phyloP scores from a whole-genome alignment of 805 yeast genomes.

The Myxozyma udenii region DNA sequence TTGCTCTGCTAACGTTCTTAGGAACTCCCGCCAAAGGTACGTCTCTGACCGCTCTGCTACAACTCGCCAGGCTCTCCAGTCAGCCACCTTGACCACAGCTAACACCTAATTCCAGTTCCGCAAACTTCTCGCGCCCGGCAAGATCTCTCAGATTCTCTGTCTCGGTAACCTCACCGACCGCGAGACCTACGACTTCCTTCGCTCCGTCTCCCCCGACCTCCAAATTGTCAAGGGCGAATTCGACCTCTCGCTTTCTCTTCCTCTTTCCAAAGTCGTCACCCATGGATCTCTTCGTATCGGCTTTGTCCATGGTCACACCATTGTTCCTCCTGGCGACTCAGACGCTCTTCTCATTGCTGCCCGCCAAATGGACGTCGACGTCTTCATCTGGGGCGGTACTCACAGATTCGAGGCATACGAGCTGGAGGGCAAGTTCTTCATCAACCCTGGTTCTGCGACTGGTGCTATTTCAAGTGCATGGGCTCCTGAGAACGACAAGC shows the following conservation, averaged over 20 bases:
- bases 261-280: conserved; percentile 60
- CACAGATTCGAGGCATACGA: conserved; percentile 91
- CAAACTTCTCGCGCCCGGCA: conserved; percentile 76
- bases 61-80: too few species aligned
- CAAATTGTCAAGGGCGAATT: conserved; percentile 79
- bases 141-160: conserved; percentile 79
- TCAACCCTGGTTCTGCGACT: conserved; percentile 96
- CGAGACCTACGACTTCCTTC: conserved; percentile 60
- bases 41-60: conserved; percentile 10
- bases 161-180: conserved; percentile 76
- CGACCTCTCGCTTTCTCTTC: conserved; percentile 51
- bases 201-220: conserved; percentile 66
- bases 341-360: conserved; percentile 77
- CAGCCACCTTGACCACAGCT: too few species aligned
- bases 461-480: conserved; percentile 78
- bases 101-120: conserved; percentile 67
- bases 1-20: conserved; percentile 24
- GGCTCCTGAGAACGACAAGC: conserved; percentile 51
- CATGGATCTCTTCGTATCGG: conserved; percentile 78
- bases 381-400: conserved; percentile 89
- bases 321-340: conserved; percentile 85
- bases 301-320: conserved; percentile 75
- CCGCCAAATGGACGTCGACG: conserved; percentile 86
- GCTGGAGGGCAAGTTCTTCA: conserved; percentile 84
- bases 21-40: conserved; percentile 49